Base-by-base conservation (phyloP, 768 basidiomycete species). In the Lactarius hatsudake region DNA sequence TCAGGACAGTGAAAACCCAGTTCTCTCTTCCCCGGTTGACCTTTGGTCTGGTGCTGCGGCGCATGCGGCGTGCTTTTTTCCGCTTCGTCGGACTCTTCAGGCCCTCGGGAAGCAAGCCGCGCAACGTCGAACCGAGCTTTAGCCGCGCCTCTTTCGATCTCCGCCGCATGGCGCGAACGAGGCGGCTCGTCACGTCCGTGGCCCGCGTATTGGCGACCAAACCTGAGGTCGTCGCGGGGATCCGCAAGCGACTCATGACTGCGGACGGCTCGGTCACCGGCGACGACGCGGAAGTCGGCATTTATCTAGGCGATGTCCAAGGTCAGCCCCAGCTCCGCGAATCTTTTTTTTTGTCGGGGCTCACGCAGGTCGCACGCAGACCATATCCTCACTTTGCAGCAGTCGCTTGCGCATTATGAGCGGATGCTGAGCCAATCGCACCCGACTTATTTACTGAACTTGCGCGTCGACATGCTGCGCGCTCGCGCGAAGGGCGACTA, bases 271-370 rank as follows among this genome's bases (percentile, higher is more conserved):
- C 76, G 48, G 77, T 78, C 18, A 77, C 73, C 4, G 79, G 76
- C 5, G 84, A 87, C 18, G 84, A 86, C 61, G 76, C 82, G 26
- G 92, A 93, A 69, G 85, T 96, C 28, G 88, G 86, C 13, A 90
- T 94, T 3, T 94, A 96, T 74, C 85, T 96, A 79, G 93, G 92
- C 28, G 95, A 98, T 75, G 84, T 98, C 2, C 92, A 95, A 80
- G 95, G 95, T 94, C 70, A 61, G 63, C 8, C 36, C 28, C 13
- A 48, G n/a, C 23, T 3, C 51, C 26, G 26, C 59, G 23, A 38
- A 32, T 32, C 30, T 23, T 26, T 8, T 40, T 38, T 36, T 36
- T 12, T 36, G 6, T 36, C 1, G 36, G 32, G 15, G 5, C 30
- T 61, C 34, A 13, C 26, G 26, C 12, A 45, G 71, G 65, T 64